These are phyloP conservation scores for Copromyces sp. DNA, from an alignment of 495 filamentous ascomycete species.

Conservation along the genomic window DNA sequence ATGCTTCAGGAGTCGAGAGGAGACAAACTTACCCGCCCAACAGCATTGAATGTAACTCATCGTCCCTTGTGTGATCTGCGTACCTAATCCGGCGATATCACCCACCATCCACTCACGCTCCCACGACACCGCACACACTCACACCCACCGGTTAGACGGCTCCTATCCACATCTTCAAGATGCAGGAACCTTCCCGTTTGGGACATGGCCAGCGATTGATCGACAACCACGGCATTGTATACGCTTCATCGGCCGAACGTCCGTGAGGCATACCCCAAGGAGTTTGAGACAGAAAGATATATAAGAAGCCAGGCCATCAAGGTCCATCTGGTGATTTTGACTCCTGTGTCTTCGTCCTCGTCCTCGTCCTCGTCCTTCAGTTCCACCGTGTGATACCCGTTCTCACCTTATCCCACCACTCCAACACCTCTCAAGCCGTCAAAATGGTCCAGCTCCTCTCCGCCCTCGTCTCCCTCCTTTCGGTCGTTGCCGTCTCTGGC, in stretches of 20 bases:
- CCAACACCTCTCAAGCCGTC: neutral
- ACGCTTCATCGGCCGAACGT: neutral
- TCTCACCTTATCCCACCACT: neutral
- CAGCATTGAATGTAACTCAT: neutral
- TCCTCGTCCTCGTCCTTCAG: neutral
- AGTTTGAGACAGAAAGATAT: neutral
- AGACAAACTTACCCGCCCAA: neutral
- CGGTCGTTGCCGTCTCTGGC: conserved; percentile 20
- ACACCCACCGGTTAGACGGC: neutral
- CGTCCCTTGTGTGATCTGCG: neutral
- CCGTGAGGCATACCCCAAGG: neutral
- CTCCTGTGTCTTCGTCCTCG: neutral
- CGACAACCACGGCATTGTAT: neutral
- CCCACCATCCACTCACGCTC: neutral
- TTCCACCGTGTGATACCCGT: neutral
- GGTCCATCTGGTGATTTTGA: neutral
- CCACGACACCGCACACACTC: neutral
- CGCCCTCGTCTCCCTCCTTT: conserved; percentile 9
- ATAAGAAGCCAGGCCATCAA: neutral
- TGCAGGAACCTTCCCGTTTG: neutral
- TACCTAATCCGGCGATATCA: neutral
- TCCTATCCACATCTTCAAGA: neutral
- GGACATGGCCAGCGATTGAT: neutral
- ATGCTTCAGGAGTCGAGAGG: neutral
- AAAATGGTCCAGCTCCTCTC: neutral